Evolutionary conservation across 2,329 filamentous ascomycete genomes (phyloP), one percentile per base, ranked within the genome.

Genomic region (Teratosphaeria nubilosa): DNA sequence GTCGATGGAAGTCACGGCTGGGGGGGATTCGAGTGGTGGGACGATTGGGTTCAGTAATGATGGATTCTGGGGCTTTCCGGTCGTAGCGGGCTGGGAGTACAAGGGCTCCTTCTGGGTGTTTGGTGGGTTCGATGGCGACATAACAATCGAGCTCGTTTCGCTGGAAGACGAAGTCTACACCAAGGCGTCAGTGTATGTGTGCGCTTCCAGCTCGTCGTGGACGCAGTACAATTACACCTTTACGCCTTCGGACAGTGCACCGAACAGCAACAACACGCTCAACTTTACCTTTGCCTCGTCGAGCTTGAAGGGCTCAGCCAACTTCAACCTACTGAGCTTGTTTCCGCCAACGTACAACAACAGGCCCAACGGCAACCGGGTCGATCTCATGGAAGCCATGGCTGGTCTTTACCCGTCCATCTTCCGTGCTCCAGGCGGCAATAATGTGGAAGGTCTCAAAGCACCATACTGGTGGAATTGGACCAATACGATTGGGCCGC

Each of bases 401-500:
- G 66, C 60, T 16, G 68, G 62, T 1, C 62, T 70, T 37, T 69
- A 70, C 51, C 67, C 66, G 16, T 62, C 59, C 0, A 80, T 86
- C 63, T 76, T 88, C 51, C 79, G 86, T 16, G 81, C 86, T 59
- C 85, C 85, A 0, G 86, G 86, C 5, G 85, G 82, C 74, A 77
- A 78, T 48, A 78, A 83, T 68, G 76, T 84, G 57, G 73, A 76
- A 56, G 80, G 71, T 7, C 57, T 60, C 75, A 54, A 70, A 71
- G 64, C 72, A 6, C 62, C 65, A 14, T 65, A 63, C 45, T 34
- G 73, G 67, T 68, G 75, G 78, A 65, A 82, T 77, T 37, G 76
- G 80, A 37, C 81, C 72, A 60, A 81, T 56, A 79, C 79, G 0
- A 72, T 84, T 31, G 81, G 81, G 0, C 80, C 80, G 1, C 74